These are phyloP conservation scores for Fusarium chaquense DNA, from an alignment of 2,329 filamentous ascomycete species.

Conservation along the genomic window DNA sequence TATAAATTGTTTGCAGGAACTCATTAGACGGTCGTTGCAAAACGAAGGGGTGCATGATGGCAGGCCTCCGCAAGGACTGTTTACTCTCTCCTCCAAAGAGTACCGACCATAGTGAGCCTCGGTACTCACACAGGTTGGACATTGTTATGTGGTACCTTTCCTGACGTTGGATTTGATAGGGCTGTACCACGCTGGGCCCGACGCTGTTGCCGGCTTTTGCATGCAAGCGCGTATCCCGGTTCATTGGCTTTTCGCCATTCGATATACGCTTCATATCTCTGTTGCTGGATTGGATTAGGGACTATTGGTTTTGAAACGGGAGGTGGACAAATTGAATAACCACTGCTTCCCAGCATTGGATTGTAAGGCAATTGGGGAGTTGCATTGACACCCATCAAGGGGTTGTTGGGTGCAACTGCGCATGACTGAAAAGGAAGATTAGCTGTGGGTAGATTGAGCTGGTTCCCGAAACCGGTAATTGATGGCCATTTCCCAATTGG, in stretches of 20 bases:
- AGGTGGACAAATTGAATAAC: conserved; percentile 4
- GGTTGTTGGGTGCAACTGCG: background rate
- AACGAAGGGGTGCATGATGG: too few relatives aligned
- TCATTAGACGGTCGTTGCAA: background rate
- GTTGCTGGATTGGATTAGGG: conserved; percentile 58
- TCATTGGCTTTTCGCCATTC: conserved; percentile 63
- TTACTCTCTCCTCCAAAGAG: background rate
- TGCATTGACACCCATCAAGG: conserved; percentile 1
- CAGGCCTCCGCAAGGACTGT: background rate
- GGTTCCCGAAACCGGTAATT: conserved; percentile 6
- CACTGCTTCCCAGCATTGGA: conserved; percentile 4
- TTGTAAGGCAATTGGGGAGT: conserved; percentile 1
- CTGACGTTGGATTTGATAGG: conserved; percentile 7
- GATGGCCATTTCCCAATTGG: background rate
- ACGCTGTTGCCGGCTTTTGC: conserved; percentile 59
- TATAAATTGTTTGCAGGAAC: background rate
- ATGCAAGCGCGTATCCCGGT: conserved; percentile 61
- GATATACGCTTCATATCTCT: conserved; percentile 61
- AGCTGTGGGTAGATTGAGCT: background rate
- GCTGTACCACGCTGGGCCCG: conserved; percentile 49
- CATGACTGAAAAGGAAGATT: conserved; percentile 11
- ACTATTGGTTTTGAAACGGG: conserved; percentile 56
- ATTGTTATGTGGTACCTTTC: background rate
- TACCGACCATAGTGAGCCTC: background rate
- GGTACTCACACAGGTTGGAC: background rate